Evolutionary conservation across 768 basidiomycete species (phyloP), one percentile per base, ranked within the genome.

Genomic region (Lepiota subincarnata): DNA sequence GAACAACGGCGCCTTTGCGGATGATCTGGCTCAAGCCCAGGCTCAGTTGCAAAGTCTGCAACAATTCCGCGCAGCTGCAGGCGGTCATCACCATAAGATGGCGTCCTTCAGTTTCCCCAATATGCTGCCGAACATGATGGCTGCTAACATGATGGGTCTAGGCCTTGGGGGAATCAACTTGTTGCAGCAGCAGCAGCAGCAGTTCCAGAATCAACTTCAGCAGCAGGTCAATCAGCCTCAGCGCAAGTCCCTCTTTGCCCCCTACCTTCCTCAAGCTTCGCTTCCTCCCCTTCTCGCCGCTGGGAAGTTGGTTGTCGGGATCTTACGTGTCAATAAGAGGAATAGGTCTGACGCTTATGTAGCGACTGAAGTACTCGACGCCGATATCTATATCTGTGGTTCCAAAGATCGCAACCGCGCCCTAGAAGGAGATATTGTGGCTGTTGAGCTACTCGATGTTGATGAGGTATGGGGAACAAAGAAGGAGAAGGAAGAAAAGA

Each of bases 401-500:
- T 98, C 95, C 31, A 98, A 98, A 67, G 97, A 99, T 69, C 89
- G 97, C 59, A 99, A 99, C 66, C 87, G 97, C 59, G 97, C 97
- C 37, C 78, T 99, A 35, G 97, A 99, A 68, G 97, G 97, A 20
- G 97, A 99, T 65, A 96, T 98, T 53, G 93, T 99, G 54, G 97
- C 96, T 18, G 92, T 99, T 19, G 97, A 99, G 69, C 81, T 99
- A 41, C 79, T 99, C 51, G 97, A 99, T 62, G 96, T 98, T 20
- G 94, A 98, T 63, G 95, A 98, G 70, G 95, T 97, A 12, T 92
- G 92, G 92, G 88, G 90, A 7, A 97, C 97, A 4, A 99, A 99
- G 80, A 99, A 99, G 73, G 97, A 99, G 75, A 99, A 99, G 74
- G 97, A 98, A 69, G 97, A 98, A 76, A 99, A 99, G 86, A 98